Base-by-base conservation (phyloP, 805 yeast genomes). In the Kuraishia floccosa region DNA sequence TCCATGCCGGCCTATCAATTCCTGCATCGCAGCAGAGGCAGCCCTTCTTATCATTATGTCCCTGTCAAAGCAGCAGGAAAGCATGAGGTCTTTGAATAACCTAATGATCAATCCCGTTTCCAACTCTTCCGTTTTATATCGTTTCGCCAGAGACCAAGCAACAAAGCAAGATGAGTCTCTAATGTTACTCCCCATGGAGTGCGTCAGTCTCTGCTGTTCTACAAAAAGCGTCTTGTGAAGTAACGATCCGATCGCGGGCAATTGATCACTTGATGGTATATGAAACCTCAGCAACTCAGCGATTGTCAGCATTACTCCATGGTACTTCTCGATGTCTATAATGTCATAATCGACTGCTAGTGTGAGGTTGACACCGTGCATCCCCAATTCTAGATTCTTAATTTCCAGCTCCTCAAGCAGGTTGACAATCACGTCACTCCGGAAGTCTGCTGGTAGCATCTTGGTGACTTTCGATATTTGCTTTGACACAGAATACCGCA, bases 161-260 rank as follows among this genome's bases (percentile, higher is more conserved):
- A 82, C 71, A 44, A 80, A 87, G 50, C 93, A 81, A 0, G 89
- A 73, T 0, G 96, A 75, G 50, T 87, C 97, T 35, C 94, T 63
- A 2, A 89, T 65, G 40, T 77, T 84, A 2, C 68, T 53, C 1
- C 94, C 94, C 5, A 68, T 48, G 0, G 73, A 56, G 15, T 59
- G 56, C 0, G 74, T 67, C 5, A 72, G 43, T 28, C 65, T 52
- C 18, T 60, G 56, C 38, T 77, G 83, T 34, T 76, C 78, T 31
- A 81, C 66, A 36, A 66, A 73, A 3, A 78, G 50, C 0, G 74
- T 60, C 12, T 39, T 44, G 16, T 62, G 61, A 2, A 74, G 46
- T 4, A 80, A 51, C 5, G 60, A 45, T 4, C 58, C 39, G 1
- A 59, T 28, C 0, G 29, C 14, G 0, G 57, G 52, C 0, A 59